These are phyloP conservation scores for Ophiostoma sp. DNA, from an alignment of 2,329 filamentous ascomycete species.

Conservation along the genomic window DNA sequence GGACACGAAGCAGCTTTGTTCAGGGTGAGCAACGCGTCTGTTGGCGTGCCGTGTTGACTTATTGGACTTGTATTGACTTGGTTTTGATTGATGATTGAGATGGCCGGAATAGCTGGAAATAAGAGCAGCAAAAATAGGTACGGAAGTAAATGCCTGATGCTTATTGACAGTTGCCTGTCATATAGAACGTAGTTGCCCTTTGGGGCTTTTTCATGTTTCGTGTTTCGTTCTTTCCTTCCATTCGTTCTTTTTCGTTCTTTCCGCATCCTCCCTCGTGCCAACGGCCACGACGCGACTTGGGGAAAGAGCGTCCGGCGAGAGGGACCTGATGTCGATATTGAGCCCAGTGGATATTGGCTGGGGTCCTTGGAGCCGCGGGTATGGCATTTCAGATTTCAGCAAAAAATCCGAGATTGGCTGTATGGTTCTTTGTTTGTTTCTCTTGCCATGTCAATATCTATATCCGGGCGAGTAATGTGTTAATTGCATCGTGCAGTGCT, in stretches of 20 bases:
- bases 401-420: constrained; percentile 7
- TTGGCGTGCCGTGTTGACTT: background rate
- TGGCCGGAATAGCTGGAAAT: constrained; percentile 9
- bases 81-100: background rate
- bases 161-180: background rate
- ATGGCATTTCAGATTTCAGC: background rate
- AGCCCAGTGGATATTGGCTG: background rate
- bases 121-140: background rate
- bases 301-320: background rate
- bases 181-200: background rate
- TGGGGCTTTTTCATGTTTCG: background rate
- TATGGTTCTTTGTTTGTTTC: background rate
- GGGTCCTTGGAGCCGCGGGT: background rate
- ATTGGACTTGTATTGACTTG: background rate
- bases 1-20: background rate
- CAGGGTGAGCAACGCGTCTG: background rate
- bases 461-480: background rate
- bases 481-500: background rate
- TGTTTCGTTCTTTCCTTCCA: background rate
- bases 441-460: background rate
- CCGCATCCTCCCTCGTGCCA: background rate
- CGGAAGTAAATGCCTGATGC: constrained; percentile 3
- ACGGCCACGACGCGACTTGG: background rate
- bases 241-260: background rate
- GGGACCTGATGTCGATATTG: background rate